Percentiles rank a stretch among this genome's conserved stretches.
These are phyloP conservation scores for Penicillium egyptiacum DNA, from an alignment of 495 filamentous ascomycete genomes.

Conservation along the genomic window DNA sequence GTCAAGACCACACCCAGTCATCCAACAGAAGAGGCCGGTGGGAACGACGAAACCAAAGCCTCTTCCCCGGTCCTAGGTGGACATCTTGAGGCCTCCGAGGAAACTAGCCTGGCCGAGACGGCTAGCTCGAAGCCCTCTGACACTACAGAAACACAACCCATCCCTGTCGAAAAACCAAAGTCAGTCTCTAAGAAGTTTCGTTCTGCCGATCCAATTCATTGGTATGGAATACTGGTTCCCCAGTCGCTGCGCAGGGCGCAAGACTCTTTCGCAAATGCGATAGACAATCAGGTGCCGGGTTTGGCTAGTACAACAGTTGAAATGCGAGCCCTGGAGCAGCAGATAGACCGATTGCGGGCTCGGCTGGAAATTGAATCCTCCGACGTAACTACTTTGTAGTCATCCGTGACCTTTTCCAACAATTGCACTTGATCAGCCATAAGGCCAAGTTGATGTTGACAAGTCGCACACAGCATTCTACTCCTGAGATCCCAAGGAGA, in stretches of 20 bases:
- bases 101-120: background rate
- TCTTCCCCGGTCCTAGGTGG: conserved; percentile 5
- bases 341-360: conserved; percentile 59
- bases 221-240: conserved; percentile 70
- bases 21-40: conserved; percentile 13
- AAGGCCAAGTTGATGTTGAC: background rate
- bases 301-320: conserved; percentile 60
- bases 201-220: conserved; percentile 59
- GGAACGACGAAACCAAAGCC: conserved; percentile 9
- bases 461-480: background rate
- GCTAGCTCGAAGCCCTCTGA: background rate
- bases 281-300: conserved; percentile 35
- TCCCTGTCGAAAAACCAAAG: conserved; percentile 13
- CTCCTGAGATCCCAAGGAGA: background rate
- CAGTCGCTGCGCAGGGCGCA: conserved; percentile 61
- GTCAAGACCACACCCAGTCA: conserved; percentile 9
- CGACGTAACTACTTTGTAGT: background rate
- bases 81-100: background rate
- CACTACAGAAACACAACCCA: background rate
- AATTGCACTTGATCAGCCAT: background rate
- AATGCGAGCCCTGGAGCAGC: conserved; percentile 64
- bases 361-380: conserved; percentile 19
- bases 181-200: conserved; percentile 26
- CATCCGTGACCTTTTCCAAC: conserved; percentile 3
- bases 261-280: conserved; percentile 42